Evolutionary conservation across 2,329 filamentous ascomycete genomes (phyloP).

Genomic region (Diplodia mutila): DNA sequence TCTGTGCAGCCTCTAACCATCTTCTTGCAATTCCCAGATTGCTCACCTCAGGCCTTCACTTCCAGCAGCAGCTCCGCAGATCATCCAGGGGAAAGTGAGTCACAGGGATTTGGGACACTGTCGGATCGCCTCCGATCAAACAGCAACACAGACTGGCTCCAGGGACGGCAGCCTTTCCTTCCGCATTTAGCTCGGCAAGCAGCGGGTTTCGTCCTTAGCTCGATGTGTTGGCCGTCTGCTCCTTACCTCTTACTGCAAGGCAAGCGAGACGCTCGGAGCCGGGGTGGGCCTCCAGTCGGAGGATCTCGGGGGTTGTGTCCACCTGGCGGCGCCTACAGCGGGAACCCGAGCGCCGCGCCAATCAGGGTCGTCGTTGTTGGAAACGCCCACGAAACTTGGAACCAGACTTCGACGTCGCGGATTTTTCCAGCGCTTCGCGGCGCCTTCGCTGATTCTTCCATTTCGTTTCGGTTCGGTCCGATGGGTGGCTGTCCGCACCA

Average conservation of each 20-base stretch:
- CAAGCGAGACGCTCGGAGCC: conserved; percentile 13
- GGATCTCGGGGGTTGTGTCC: conserved; percentile 9
- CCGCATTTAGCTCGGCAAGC: not conserved
- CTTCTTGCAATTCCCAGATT: conserved; percentile 4
- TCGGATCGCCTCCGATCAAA: conserved; percentile 13
- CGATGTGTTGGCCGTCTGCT: conserved; percentile 9
- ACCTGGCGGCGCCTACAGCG: conserved; percentile 13
- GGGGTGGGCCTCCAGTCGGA: conserved; percentile 9
- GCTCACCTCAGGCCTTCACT: conserved; percentile 8
- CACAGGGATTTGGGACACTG: conserved; percentile 11
- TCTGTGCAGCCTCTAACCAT: conserved; percentile 15
- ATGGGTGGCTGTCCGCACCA: not conserved
- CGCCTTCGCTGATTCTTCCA: not conserved
- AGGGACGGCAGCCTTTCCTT: too few relatives aligned
- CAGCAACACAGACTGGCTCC: not conserved
- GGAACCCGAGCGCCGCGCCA: conserved; percentile 17
- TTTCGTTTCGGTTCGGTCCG: not conserved
- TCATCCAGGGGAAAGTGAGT: conserved; percentile 11
- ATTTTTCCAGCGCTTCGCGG: not conserved
- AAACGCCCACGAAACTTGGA: conserved; percentile 5
- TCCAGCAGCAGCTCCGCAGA: conserved; percentile 7
- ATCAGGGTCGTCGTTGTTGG: not conserved
- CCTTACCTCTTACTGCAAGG: conserved; percentile 2
- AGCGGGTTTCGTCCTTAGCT: not conserved
- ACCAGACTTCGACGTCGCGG: not conserved